Evolutionary conservation across 1,139 yeast genomes (phyloP), one percentile per base, ranked within the genome.

Genomic region (Chernovozyma sophiae-reginae): DNA sequence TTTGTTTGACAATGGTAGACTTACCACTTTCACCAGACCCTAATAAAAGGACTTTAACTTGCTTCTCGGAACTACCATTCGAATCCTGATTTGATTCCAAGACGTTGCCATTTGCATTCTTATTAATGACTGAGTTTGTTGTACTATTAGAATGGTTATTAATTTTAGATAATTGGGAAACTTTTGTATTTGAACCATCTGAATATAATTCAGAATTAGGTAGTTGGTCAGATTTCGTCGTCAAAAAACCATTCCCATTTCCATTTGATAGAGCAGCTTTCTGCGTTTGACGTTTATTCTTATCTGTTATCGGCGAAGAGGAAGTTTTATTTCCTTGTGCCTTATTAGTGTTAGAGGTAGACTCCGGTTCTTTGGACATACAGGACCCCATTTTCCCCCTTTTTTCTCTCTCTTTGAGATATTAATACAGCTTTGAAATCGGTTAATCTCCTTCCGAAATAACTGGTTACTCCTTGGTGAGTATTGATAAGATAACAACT

Each of bases 1-100:
- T 72, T 56, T 83, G 92, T 52, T 82, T 84, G 35, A 83, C 74
- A 33, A 83, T 78, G 4, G 92, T 83, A 3, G 89, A 80, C 51
- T 83, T 83, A 13, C 92, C 92, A 49, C 84, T 75, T 52, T 84
- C 94, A 19, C 92, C 94, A 0, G 90, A 79, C 6, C 94, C 94
- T 37, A 84, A 60, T 30, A 84, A 62, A 27, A 84, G 61, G 30
- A 81, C 77, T 53, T 83, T 83, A 25, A 81, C 75, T 44, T 75
- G 79, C 40, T 68, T 66, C 17, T 53, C 56, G 4, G 39, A 33
- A 19, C n/a, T 23, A 6, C 18, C 24, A 31, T 50, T 49, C 4
- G 30, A 14, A 18, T 24, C 18, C 15, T 17, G 20, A 17, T 6
- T 7, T 6, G 29, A 11, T 10, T 20, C 23, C 6, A 10, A 6